Percentiles rank a stretch among this genome's conserved stretches.
These are phyloP conservation scores for Penicillium sp. DNA, from an alignment of 2,329 filamentous ascomycete genomes.

Conservation along the genomic window DNA sequence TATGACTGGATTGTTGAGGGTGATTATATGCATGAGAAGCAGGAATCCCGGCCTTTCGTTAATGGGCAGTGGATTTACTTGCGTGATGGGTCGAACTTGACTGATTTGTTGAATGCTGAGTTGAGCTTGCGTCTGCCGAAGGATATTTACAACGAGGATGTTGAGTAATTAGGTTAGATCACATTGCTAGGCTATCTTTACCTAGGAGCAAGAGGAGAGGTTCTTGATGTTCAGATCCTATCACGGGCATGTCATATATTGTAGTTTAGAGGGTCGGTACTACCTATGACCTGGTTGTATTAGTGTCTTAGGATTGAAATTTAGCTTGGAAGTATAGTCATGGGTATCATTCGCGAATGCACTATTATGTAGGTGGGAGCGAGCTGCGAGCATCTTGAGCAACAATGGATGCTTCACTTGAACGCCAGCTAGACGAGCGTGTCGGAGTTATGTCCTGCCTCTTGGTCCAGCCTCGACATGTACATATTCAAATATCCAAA, in stretches of 20 bases:
- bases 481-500: neutral
- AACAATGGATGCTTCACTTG: neutral
- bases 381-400: neutral
- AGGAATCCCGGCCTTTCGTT: constrained; percentile 55
- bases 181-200: neutral
- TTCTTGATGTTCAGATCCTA: neutral
- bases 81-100: constrained; percentile 73
- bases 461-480: neutral
- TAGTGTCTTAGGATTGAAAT: no score
- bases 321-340: neutral
- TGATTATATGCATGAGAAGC: constrained; percentile 73
- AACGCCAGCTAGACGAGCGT: neutral
- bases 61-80: constrained; percentile 81
- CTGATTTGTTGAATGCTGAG: constrained; percentile 69
- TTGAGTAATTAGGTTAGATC: constrained; percentile 15
- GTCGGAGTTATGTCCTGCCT: neutral
- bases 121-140: constrained; percentile 61
- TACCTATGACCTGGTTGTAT: constrained; percentile 1
- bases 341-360: neutral
- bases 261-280: constrained; percentile 3
- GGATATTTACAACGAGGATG: constrained; percentile 34
- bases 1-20: constrained; percentile 78
- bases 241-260: constrained; percentile 1
- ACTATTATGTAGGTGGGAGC: neutral
- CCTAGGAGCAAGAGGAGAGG: neutral